Conservation (phyloP, 164 flowering plant genomes). For the Berberis thunbergii region DNA sequence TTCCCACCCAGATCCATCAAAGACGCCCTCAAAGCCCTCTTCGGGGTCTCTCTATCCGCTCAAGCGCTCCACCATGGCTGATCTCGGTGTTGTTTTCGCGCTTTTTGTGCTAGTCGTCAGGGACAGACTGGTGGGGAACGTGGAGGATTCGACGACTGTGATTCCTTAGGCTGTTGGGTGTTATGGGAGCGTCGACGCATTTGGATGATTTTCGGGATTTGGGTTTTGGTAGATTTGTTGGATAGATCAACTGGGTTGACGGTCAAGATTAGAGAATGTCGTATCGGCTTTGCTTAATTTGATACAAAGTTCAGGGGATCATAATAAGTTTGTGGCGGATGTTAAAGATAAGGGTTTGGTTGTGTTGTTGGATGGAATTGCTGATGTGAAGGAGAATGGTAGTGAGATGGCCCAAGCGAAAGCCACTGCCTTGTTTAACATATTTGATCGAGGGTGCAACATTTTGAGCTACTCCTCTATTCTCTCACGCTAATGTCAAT, state of each 20-base stretch:
- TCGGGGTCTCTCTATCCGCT: constrained; percentile 54
- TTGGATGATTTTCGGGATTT: constrained; percentile 53
- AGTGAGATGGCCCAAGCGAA: constrained; percentile 52
- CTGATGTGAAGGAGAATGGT: constrained; percentile 55
- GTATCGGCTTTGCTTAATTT: constrained; percentile 68
- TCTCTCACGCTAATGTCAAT: neutral
- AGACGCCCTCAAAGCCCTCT: constrained; percentile 76
- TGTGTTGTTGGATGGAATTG: constrained; percentile 38
- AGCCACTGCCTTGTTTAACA: constrained; percentile 42
- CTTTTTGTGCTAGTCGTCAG: constrained; percentile 46
- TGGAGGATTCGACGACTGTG: constrained; percentile 89
- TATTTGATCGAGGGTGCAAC: constrained; percentile 20
- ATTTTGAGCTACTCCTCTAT: too few species aligned
- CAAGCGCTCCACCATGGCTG: constrained; percentile 51
- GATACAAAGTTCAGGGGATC: constrained; percentile 47
- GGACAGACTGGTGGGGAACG: constrained; percentile 53
- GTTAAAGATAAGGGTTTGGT: constrained; percentile 28
- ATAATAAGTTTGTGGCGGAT: constrained; percentile 22
- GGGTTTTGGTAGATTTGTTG: constrained; percentile 65
- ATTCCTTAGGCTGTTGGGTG: constrained; percentile 91
- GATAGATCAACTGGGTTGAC: constrained; percentile 51
- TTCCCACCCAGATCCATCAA: constrained; percentile 56
- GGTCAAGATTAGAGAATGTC: constrained; percentile 49
- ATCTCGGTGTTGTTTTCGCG: constrained; percentile 50
- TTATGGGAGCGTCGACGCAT: constrained; percentile 56